Percentiles rank a stretch among this genome's conserved stretches.
phyloP scores from a whole-genome alignment of 2,329 filamentous ascomycete species.

The Rhinocladiella similis region DNA sequence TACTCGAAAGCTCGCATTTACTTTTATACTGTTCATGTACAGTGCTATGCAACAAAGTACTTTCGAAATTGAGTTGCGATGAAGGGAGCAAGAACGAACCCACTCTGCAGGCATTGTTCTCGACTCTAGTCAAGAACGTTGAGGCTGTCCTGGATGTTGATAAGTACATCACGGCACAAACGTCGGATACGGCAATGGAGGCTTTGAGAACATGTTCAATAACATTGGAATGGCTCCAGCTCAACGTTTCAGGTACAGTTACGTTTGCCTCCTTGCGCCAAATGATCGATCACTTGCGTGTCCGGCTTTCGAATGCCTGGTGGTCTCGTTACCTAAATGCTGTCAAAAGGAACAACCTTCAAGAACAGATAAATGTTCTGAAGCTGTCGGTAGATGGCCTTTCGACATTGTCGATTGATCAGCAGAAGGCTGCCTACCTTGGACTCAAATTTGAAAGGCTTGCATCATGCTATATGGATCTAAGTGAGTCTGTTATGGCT shows the following conservation, averaged over 20 bases:
- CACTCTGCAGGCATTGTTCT: background rate
- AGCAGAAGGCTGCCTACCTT: constrained; percentile 41
- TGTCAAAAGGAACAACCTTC: constrained; percentile 37
- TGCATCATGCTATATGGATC: constrained; percentile 42
- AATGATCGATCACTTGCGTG: constrained; percentile 10
- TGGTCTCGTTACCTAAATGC: constrained; percentile 49
- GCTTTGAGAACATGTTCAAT: constrained; percentile 23
- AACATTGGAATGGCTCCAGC: constrained; percentile 13
- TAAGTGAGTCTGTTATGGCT: constrained; percentile 37
- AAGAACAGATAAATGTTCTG: constrained; percentile 40
- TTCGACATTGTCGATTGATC: constrained; percentile 34
- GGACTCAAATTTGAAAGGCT: constrained; percentile 47
- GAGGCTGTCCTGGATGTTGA: constrained; percentile 16
- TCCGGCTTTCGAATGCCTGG: constrained; percentile 45
- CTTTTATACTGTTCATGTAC: constrained; percentile 7
- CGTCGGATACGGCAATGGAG: constrained; percentile 9
- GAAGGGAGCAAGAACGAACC: background rate
- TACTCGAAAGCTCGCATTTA: constrained; percentile 1
- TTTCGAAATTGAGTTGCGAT: too few relatives aligned
- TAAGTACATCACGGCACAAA: constrained; percentile 2
- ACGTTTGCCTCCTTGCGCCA: background rate
- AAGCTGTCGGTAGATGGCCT: constrained; percentile 43
- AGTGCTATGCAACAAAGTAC: constrained; percentile 7
- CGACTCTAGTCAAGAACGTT: constrained; percentile 17
- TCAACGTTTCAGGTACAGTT: background rate